Evolutionary conservation across 208 protist species (phyloP).

Genomic region (Crithidia bombi): DNA sequence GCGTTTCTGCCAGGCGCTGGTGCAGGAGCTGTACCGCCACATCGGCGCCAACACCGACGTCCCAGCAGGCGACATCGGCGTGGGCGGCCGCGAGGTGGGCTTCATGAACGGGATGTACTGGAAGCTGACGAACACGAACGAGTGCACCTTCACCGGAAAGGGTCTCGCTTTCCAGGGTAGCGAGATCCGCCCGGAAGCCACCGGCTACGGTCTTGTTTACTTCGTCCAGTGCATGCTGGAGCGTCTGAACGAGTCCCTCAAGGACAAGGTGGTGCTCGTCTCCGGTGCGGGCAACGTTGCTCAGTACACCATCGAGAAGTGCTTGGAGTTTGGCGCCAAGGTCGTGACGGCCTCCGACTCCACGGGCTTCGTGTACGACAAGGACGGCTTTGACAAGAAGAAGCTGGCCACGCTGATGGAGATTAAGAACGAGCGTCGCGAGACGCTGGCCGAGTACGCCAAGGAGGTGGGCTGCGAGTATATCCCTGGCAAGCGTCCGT

Average conservation of each 20-base stretch:
- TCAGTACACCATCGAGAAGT: constrained; percentile 86
- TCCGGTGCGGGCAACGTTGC: constrained; percentile 95
- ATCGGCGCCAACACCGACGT: constrained; percentile 94
- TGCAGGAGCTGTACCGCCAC: constrained; percentile 87
- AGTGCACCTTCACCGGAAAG: constrained; percentile 94
- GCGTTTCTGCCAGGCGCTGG: constrained; percentile 94
- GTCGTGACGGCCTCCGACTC: constrained; percentile 89
- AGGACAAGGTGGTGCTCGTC: constrained; percentile 77
- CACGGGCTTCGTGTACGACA: constrained; percentile 76
- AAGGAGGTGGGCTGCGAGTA: constrained; percentile 70
- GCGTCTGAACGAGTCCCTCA: constrained; percentile 45
- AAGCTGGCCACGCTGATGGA: constrained; percentile 71
- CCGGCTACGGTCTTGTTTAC: constrained; percentile 94
- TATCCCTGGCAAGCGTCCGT: constrained; percentile 70
- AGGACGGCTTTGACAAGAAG: constrained; percentile 82
- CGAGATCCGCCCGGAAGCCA: constrained; percentile 94
- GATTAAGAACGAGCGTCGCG: constrained; percentile 69
- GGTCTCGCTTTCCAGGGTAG: constrained; percentile 88
- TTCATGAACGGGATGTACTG: constrained; percentile 94
- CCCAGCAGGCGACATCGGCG: constrained; percentile 95
- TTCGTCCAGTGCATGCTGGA: constrained; percentile 87
- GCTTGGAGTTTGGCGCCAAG: constrained; percentile 82
- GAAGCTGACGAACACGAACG: constrained; percentile 80
- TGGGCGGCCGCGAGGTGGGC: constrained; percentile 91
- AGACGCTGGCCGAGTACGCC: constrained; percentile 69